Evolutionary conservation across 768 basidiomycete genomes (phyloP), one percentile per base, ranked within the genome.

Genomic region (Trametopsis cervina): DNA sequence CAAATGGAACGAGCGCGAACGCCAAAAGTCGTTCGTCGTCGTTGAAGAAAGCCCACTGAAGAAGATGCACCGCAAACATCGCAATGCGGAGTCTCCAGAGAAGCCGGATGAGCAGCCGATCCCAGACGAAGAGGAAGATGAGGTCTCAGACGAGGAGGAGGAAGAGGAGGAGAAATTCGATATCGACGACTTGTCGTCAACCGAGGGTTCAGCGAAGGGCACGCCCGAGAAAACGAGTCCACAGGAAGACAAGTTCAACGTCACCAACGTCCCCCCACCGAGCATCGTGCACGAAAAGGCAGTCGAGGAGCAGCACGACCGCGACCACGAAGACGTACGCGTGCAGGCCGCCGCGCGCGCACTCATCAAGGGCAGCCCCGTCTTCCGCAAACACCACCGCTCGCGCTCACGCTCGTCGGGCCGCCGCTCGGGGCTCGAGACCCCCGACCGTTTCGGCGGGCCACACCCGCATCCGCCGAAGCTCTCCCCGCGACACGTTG

Each of bases 1-100:
- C 42, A 95, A 97, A 64, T 98, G 96, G 96, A 99, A 99, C 69
- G 95, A 99, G 66, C 82, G 95, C 20, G 92, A 98, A 67, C 81
- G 96, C 40, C 96, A 99, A 63, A 99, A 98, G 63, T 96, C 93
- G 4, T 98, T 98, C 56, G 96, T 98, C 37, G 89, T 99, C 17
- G 91, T 99, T 20, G 96, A 98, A 63, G 94, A 96, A 60, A 82
- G 78, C 25, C 80, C 84, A 0, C 59, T 44, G 26, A 60, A 47
- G 54, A 55, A 57, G 60, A 47, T 49, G 4, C 52, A 51, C 47
- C n/a, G 56, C 35, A 37, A 50, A 47, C 37, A 50, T 35, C 46
- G 52, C 20, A 50, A 27, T 5, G 49, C 47, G 22, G 20, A 46
- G 18, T 35, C 52, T 17, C 57, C 66, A 2, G 75, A 78, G 38